Evolutionary conservation across 2,329 filamentous ascomycete species (phyloP), one percentile per base, ranked within the genome.

Genomic region (Xylariaceae sp.): DNA sequence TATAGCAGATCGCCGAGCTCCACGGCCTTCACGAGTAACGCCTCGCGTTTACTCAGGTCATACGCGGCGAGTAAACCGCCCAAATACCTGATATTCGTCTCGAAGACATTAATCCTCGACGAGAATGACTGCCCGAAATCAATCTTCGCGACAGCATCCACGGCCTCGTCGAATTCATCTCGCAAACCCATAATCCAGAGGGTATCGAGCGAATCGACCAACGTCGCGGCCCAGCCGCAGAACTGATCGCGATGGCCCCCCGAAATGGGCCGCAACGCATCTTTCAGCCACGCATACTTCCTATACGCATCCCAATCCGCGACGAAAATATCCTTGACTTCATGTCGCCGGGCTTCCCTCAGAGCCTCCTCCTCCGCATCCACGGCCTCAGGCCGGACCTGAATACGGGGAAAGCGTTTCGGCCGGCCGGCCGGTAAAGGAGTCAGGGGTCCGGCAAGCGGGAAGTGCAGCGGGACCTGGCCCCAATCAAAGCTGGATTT

Each of bases 151-250:
- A 70, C 70, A 2, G 78, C 79, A 30, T 71, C 69, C 2, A 82
- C 74, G 0, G 80, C 79, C 59, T 75, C 69, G 53, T 78, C 73
- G 56, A 82, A 81, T 57, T 82, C 79, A 0, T 76, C 72, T 3
- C 77, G 71, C 30, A 82, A 62, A 1, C 76, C 79, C 75, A 82
- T 76, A 15, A 83, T 81, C 71, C 75, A 75, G 1, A 82, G 71
- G 10, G 75, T 78, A 62, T 82, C 80, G 15, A 83, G 71, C 0
- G 77, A 71, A 66, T 83, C 81, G 4, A 83, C 78, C 45, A 83
- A 68, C 1, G 80, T 82, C 8, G 80, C 81, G 11, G 75, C 77
- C 73, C 81, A 82, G 37, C 76, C 76, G 4, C 75, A 76, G 65
- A 81, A 81, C n/a, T 71, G 69, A 57, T 79, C 76, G n/a, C 69